These are phyloP conservation scores for Fraxinus floribunda DNA, from an alignment of 305 asterid species.

Conservation along the genomic window DNA sequence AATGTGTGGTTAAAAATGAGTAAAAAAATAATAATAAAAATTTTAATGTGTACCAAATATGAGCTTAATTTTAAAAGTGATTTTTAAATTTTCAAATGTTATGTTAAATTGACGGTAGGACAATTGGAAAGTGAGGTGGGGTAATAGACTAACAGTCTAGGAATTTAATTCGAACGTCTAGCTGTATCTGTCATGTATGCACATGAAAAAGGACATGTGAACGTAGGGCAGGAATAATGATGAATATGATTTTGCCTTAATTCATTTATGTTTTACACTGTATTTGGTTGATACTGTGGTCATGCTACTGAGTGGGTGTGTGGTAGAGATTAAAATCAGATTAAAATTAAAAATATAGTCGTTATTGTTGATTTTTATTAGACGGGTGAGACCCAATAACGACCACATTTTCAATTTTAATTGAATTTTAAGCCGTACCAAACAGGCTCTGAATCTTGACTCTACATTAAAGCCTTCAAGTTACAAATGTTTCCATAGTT, in stretches of 20 bases:
- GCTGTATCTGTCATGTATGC: constrained; percentile 33
- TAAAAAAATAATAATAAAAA: too few species aligned
- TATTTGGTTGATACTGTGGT: neutral
- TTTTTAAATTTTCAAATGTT: neutral
- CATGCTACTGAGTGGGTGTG: neutral
- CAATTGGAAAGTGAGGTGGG: constrained; percentile 6
- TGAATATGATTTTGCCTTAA: constrained; percentile 33
- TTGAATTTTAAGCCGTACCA: too few species aligned
- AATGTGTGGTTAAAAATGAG: too few species aligned
- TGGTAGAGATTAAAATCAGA: too few species aligned
- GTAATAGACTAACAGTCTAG: constrained; percentile 20
- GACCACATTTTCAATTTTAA: too few species aligned
- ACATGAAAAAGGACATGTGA: constrained; percentile 38
- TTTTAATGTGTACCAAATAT: too few species aligned
- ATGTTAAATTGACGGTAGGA: neutral
- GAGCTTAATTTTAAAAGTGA: neutral
- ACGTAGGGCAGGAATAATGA: constrained; percentile 21
- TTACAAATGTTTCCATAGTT: too few species aligned
- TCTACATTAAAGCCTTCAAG: neutral
- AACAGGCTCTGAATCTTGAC: too few species aligned
- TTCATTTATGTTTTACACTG: constrained; percentile 6
- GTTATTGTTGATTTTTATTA: too few species aligned
- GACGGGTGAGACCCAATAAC: too few species aligned
- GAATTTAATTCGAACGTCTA: constrained; percentile 25
- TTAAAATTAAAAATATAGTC: too few species aligned